phyloP scores from a whole-genome alignment of 169 alveolate genomes.

The Hepatocystis sp. region DNA sequence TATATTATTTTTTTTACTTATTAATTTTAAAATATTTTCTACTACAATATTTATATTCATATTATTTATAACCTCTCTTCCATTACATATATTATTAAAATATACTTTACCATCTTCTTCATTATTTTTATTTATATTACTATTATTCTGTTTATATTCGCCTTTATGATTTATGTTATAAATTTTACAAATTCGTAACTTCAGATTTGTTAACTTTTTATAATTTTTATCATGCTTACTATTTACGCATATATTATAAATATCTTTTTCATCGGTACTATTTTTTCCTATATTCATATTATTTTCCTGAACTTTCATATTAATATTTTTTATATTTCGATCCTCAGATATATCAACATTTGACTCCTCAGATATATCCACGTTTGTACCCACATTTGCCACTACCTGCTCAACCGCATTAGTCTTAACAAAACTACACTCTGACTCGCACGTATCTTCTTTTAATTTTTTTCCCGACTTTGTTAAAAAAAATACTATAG shows the following conservation, averaged over 20 bases:
- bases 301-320: too few species aligned
- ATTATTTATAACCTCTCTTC: constrained; percentile 65
- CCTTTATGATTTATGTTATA: constrained; percentile 44
- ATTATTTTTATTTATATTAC: neutral
- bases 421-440: too few species aligned
- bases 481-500: constrained; percentile 44
- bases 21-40: constrained; percentile 25
- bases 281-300: too few species aligned
- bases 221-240: too few species aligned
- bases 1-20: constrained; percentile 40
- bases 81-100: constrained; percentile 44
- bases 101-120: constrained; percentile 23
- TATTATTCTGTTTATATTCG: constrained; percentile 16
- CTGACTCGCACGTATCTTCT: neutral
- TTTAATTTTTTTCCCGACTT: neutral
- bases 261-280: too few species aligned
- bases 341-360: neutral
- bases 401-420: neutral
- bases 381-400: neutral
- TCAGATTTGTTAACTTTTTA: constrained; percentile 11
- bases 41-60: constrained; percentile 61
- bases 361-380: neutral
- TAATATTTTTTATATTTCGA: neutral
- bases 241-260: neutral
- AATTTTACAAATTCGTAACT: constrained; percentile 48